These are phyloP conservation scores for Hypoxylon lenormandii DNA, from an alignment of 495 filamentous ascomycete genomes.

Conservation along the genomic window DNA sequence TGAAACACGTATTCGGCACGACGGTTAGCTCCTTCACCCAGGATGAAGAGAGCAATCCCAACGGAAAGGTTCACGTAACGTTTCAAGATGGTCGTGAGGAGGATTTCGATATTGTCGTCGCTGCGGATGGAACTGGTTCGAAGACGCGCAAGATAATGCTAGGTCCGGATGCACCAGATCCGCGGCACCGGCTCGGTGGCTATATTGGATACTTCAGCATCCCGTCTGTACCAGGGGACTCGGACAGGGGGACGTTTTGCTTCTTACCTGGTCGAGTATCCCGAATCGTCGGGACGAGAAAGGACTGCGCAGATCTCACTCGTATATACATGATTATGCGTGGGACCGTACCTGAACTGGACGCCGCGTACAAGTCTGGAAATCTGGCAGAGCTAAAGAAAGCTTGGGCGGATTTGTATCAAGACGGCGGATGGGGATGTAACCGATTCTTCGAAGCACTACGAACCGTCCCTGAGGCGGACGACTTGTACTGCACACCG, in stretches of 20 bases:
- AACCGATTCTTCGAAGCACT: conserved; percentile 23
- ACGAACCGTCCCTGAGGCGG: conserved; percentile 19
- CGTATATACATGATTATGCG: conserved; percentile 47
- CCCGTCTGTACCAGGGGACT: conserved; percentile 42
- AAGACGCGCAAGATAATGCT: conserved; percentile 56
- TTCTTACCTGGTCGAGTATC: conserved; percentile 33
- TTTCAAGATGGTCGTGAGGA: conserved; percentile 54
- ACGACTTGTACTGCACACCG: conserved; percentile 43
- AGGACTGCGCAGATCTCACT: conserved; percentile 41
- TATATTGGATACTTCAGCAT: conserved; percentile 59
- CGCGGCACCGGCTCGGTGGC: conserved; percentile 44
- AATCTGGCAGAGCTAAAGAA: conserved; percentile 21
- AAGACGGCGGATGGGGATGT: conserved; percentile 31
- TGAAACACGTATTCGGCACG: conserved; percentile 61
- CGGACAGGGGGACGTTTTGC: conserved; percentile 30
- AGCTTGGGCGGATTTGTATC: conserved; percentile 19
- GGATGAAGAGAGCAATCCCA: conserved; percentile 39
- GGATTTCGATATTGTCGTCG: conserved; percentile 64
- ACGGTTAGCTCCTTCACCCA: conserved; percentile 40
- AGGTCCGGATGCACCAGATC: conserved; percentile 38
- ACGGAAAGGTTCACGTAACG: conserved; percentile 50
- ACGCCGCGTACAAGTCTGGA: conserved; percentile 26
- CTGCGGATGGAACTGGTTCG: conserved; percentile 63
- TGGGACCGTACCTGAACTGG: conserved; percentile 3
- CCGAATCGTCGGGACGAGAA: conserved; percentile 48